Conservation (phyloP, 139 green algal genomes). For the Pleodorina starrii region DNA sequence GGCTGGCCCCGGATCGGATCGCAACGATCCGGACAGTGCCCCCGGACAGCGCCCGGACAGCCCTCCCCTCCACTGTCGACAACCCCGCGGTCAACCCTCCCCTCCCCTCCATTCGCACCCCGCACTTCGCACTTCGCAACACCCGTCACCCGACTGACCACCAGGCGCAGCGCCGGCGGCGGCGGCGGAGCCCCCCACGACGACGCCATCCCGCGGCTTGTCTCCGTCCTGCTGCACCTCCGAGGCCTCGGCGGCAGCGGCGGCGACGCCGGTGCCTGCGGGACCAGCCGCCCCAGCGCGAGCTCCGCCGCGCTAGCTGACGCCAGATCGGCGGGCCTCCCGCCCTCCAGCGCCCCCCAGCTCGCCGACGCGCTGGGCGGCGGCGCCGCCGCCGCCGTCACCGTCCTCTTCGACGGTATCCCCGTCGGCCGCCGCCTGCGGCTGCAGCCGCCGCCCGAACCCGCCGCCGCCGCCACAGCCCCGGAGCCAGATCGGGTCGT, state of each 20-base stretch:
- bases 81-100: neutral
- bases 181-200: too few relatives aligned
- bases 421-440: neutral
- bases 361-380: neutral
- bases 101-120: neutral
- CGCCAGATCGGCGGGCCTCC: too few relatives aligned
- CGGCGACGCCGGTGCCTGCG: neutral
- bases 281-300: neutral
- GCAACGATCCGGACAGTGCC: too few relatives aligned
- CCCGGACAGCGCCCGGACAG: too few relatives aligned
- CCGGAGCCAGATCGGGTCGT: neutral
- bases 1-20: too few relatives aligned
- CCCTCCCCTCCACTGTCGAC: neutral
- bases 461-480: neutral
- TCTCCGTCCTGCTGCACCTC: constrained; percentile 18
- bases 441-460: neutral
- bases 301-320: neutral
- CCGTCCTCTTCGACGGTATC: neutral
- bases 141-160: too few relatives aligned
- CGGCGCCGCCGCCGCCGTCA: neutral
- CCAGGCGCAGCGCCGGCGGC: neutral
- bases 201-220: neutral
- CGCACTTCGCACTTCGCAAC: too few relatives aligned
- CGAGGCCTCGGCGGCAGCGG: neutral
- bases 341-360: neutral